Evolutionary conservation across 1,139 yeast genomes (phyloP).

Genomic region (Kazachstania sp.): DNA sequence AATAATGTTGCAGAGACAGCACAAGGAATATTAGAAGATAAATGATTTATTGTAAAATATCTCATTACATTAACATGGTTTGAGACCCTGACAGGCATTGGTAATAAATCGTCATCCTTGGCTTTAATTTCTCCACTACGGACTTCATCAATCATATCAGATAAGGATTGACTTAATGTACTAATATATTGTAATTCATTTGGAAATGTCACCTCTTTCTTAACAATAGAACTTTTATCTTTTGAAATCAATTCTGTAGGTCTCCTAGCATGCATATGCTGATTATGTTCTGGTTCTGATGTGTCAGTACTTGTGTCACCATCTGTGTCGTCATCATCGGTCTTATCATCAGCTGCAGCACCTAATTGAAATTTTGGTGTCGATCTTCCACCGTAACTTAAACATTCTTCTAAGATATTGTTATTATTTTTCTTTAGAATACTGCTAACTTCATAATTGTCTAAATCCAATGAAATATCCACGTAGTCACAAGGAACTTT

Average conservation of each 20-base stretch:
- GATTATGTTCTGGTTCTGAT: background rate
- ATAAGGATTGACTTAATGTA: slow-evolving; percentile 26
- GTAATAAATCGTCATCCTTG: slow-evolving; percentile 29
- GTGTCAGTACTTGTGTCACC: background rate
- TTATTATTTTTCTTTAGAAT: slow-evolving; percentile 21
- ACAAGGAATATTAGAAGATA: slow-evolving; percentile 48
- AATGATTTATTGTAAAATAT: slow-evolving; percentile 52
- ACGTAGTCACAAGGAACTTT: slow-evolving; percentile 79
- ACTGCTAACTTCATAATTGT: slow-evolving; percentile 21
- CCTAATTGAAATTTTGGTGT: slow-evolving; percentile 9
- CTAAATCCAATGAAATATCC: slow-evolving; percentile 42
- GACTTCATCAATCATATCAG: slow-evolving; percentile 23
- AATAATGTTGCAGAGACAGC: slow-evolving; percentile 58
- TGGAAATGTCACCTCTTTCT: slow-evolving; percentile 29
- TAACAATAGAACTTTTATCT: slow-evolving; percentile 9
- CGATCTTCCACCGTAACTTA: background rate
- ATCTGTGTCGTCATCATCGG: slow-evolving; percentile 3
- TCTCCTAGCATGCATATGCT: background rate
- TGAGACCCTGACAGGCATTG: slow-evolving; percentile 36
- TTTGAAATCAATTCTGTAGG: background rate
- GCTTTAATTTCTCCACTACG: slow-evolving; percentile 27
- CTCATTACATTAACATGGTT: slow-evolving; percentile 46
- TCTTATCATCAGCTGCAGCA: slow-evolving; percentile 1
- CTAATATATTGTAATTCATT: slow-evolving; percentile 22
- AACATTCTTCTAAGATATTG: slow-evolving; percentile 5